Evolutionary conservation across 441 rosid genomes (phyloP).

Genomic region (Daphne laureola): DNA sequence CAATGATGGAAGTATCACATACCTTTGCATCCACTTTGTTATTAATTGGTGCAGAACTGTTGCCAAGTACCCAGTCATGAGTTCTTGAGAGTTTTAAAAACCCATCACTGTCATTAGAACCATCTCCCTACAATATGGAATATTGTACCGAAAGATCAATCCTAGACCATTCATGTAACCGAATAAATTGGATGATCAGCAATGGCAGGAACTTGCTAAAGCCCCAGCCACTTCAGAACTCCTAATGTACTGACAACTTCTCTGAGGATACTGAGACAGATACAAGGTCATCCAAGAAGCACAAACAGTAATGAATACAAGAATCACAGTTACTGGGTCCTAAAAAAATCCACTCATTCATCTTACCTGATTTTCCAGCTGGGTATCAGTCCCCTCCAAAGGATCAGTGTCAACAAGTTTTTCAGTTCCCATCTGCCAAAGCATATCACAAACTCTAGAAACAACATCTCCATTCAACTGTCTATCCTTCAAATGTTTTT

Average conservation of each 20-base stretch:
- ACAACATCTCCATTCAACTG: constrained; percentile 70
- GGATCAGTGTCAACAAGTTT: constrained; percentile 32
- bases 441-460: constrained; percentile 64
- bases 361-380: constrained; percentile 35
- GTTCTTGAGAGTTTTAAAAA: constrained; percentile 73
- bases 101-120: constrained; percentile 43
- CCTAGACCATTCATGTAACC: background rate
- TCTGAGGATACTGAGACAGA: too few relatives aligned
- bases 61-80: constrained; percentile 68
- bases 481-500: constrained; percentile 67
- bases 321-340: background rate
- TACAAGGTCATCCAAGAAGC: background rate
- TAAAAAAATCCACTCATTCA: background rate
- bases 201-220: too few relatives aligned
- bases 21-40: constrained; percentile 68
- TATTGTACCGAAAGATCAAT: background rate
- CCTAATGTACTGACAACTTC: too few relatives aligned
- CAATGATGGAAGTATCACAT: background rate
- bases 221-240: too few relatives aligned
- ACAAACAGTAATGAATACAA: background rate
- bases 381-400: constrained; percentile 20
- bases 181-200: background rate
- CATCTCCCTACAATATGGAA: constrained; percentile 22
- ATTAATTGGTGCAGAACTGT: constrained; percentile 57
- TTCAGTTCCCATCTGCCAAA: constrained; percentile 43